Evolutionary conservation across 2,329 filamentous ascomycete species (phyloP).

Genomic region (Alternaria tenuissima): DNA sequence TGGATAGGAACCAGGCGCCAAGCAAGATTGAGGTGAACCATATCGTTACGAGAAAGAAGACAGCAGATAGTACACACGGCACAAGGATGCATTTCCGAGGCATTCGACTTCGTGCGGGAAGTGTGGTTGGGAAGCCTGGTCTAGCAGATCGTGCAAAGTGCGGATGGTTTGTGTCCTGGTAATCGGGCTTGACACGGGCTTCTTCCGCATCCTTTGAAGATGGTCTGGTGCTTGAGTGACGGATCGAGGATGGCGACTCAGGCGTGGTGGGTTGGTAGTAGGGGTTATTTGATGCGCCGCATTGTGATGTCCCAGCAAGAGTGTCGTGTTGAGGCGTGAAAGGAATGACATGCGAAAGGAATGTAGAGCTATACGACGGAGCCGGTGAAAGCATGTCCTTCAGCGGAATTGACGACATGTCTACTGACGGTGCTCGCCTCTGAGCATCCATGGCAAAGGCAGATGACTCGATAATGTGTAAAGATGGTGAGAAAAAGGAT

Average conservation of each 20-base stretch:
- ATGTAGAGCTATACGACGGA: conserved; percentile 34
- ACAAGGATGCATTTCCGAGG: conserved; percentile 24
- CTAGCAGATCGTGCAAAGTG: conserved; percentile 12
- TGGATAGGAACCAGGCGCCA: conserved; percentile 26
- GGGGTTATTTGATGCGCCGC: not conserved
- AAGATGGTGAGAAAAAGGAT: not conserved
- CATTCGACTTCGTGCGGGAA: conserved; percentile 8
- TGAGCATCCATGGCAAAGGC: conserved; percentile 15
- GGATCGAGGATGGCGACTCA: not conserved
- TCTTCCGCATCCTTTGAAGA: not conserved
- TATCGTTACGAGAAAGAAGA: conserved; percentile 33
- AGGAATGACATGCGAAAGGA: conserved; percentile 8
- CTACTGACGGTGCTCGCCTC: conserved; percentile 19
- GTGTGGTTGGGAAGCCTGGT: conserved; percentile 4
- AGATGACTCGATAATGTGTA: not conserved
- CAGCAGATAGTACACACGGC: conserved; percentile 34
- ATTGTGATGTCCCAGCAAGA: not conserved
- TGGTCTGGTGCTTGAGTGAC: not conserved
- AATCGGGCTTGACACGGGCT: conserved; percentile 14
- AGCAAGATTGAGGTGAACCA: conserved; percentile 36
- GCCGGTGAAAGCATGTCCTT: conserved; percentile 27
- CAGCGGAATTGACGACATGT: conserved; percentile 24
- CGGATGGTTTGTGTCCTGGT: conserved; percentile 17
- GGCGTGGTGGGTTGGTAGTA: conserved; percentile 4
- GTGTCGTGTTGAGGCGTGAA: conserved; percentile 1